A percentile compares a stretch with the other conserved stretches of the same genome.
phyloP scores from a whole-genome alignment of 139 green algal species.

The Nannochloris sp. region DNA sequence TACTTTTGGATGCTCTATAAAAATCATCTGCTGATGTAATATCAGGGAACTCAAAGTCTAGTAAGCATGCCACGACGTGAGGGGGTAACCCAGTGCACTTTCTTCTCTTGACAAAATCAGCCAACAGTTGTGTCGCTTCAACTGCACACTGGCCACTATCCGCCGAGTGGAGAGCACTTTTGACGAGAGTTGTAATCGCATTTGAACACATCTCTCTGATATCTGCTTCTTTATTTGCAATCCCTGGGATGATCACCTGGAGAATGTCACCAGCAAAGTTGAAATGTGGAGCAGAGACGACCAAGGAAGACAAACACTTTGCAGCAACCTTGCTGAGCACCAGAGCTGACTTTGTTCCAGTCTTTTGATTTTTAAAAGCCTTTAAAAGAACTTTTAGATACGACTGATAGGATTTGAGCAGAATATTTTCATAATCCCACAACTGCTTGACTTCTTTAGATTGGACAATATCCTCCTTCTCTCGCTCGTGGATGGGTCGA shows the following conservation, averaged over 20 bases:
- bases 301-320: slow-evolving; percentile 63
- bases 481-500: slow-evolving; percentile 58
- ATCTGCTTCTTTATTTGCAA: slow-evolving; percentile 38
- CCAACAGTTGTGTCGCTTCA: slow-evolving; percentile 79
- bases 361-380: slow-evolving; percentile 13
- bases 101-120: slow-evolving; percentile 65
- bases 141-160: slow-evolving; percentile 18
- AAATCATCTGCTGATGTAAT: slow-evolving; percentile 17
- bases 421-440: slow-evolving; percentile 61
- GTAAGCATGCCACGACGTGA: slow-evolving; percentile 23
- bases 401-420: slow-evolving; percentile 73
- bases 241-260: slow-evolving; percentile 62
- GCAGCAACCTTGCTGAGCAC: slow-evolving; percentile 43
- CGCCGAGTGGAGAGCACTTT: slow-evolving; percentile 13
- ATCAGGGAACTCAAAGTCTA: slow-evolving; percentile 16
- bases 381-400: slow-evolving; percentile 65
- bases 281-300: slow-evolving; percentile 68
- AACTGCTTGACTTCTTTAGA: slow-evolving; percentile 63
- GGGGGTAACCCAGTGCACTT: slow-evolving; percentile 42
- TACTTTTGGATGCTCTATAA: slow-evolving; percentile 14
- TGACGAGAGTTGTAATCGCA: slow-evolving; percentile 33
- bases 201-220: slow-evolving; percentile 22
- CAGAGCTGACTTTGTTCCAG: slow-evolving; percentile 7
- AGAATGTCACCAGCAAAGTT: slow-evolving; percentile 74
- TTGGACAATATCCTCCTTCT: slow-evolving; percentile 31